Evolutionary conservation across 2,329 filamentous ascomycete genomes (phyloP).

Genomic region (Shiraia sp.): DNA sequence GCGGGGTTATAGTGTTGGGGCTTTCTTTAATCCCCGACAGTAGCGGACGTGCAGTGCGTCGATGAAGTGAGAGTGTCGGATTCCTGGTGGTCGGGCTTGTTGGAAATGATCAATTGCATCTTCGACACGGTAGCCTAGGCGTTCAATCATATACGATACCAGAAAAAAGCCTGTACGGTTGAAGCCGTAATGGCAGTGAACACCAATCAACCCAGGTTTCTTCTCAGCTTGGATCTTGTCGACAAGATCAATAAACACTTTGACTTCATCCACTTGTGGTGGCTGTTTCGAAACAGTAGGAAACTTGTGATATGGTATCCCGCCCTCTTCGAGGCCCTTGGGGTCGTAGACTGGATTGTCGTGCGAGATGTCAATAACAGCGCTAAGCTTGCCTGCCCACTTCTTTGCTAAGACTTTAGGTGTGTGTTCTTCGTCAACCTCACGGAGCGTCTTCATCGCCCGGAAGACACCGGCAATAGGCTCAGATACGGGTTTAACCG

Average conservation of each 20-base stretch:
- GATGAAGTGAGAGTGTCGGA: slow-evolving; percentile 86
- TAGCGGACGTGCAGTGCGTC: slow-evolving; percentile 84
- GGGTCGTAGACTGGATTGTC: slow-evolving; percentile 90
- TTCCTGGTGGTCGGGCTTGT: slow-evolving; percentile 73
- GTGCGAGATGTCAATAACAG: slow-evolving; percentile 88
- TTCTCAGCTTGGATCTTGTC: slow-evolving; percentile 48
- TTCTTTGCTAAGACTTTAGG: slow-evolving; percentile 70
- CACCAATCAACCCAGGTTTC: slow-evolving; percentile 63
- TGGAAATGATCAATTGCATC: slow-evolving; percentile 81
- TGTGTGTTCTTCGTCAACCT: slow-evolving; percentile 82
- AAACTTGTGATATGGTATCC: slow-evolving; percentile 70
- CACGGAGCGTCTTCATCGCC: slow-evolving; percentile 89
- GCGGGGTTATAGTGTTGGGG: slow-evolving; percentile 28
- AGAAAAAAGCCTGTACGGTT: slow-evolving; percentile 93
- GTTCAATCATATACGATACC: slow-evolving; percentile 86
- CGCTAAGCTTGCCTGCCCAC: slow-evolving; percentile 69
- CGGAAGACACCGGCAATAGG: slow-evolving; percentile 80
- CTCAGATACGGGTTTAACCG: slow-evolving; percentile 74
- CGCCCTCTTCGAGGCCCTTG: slow-evolving; percentile 48
- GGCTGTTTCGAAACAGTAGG: slow-evolving; percentile 91
- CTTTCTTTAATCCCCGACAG: slow-evolving; percentile 52
- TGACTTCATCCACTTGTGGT: slow-evolving; percentile 65
- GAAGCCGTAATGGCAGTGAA: slow-evolving; percentile 96
- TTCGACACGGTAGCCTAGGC: slow-evolving; percentile 70
- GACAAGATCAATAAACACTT: slow-evolving; percentile 62